These are phyloP conservation scores for Fusarium sp. DNA, from an alignment of 2,329 filamentous ascomycete genomes.

Conservation along the genomic window DNA sequence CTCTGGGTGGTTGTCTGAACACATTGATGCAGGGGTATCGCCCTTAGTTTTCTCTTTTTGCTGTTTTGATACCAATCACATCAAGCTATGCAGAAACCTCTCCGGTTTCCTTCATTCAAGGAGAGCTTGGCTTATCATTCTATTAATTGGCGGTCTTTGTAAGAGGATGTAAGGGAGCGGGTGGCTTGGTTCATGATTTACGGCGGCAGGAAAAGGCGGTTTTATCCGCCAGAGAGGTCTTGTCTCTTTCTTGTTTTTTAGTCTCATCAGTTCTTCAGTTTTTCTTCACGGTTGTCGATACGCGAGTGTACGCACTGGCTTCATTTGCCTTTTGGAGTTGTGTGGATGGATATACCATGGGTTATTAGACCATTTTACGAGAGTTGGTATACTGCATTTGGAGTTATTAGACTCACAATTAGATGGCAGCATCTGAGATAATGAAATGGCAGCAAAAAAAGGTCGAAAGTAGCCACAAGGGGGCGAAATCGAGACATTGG, in stretches of 20 bases:
- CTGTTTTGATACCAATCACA: constrained; percentile 40
- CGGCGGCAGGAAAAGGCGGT: constrained; percentile 27
- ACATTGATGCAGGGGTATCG: constrained; percentile 34
- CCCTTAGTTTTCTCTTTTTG: constrained; percentile 18
- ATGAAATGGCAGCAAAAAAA: constrained; percentile 14
- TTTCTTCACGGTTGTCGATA: not conserved
- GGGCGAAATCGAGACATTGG: constrained; percentile 29
- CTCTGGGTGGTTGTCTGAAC: constrained; percentile 44
- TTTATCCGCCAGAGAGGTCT: constrained; percentile 22
- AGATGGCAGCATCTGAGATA: constrained; percentile 27
- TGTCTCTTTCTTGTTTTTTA: constrained; percentile 17
- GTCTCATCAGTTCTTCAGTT: constrained; percentile 25
- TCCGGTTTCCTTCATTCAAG: constrained; percentile 22
- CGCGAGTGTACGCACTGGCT: not conserved
- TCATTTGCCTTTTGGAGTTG: constrained; percentile 3
- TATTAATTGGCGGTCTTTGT: constrained; percentile 35
- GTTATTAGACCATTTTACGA: constrained; percentile 40
- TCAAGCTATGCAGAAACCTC: constrained; percentile 6
- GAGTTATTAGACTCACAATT: constrained; percentile 39
- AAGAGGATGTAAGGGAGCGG: constrained; percentile 38
- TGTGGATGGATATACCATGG: constrained; percentile 24
- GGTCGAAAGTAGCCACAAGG: constrained; percentile 26
- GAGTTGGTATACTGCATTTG: constrained; percentile 25
- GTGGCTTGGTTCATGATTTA: constrained; percentile 32
- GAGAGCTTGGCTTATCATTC: constrained; percentile 21